Percentiles rank a stretch among this genome's conserved stretches.
Conservation (phyloP, 352 stramenopile species). For the Phytophthora capsici region DNA sequence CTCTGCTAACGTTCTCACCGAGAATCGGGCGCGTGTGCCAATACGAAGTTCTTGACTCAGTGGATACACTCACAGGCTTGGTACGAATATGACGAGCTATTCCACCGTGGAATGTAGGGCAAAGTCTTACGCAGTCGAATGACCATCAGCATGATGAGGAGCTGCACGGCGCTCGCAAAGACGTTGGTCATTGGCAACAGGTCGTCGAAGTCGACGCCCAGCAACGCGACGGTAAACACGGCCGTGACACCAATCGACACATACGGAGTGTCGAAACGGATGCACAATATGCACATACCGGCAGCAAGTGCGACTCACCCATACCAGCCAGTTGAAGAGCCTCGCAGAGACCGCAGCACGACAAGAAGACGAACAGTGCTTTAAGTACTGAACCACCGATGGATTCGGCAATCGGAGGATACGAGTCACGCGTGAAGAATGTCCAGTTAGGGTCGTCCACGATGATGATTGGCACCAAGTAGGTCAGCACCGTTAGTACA, state of each 20-base stretch:
- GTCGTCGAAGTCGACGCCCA: constrained; percentile 58
- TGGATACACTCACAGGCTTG: background rate
- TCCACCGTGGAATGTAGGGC: constrained; percentile 60
- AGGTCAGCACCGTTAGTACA: constrained; percentile 35
- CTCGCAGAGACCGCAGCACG: constrained; percentile 86
- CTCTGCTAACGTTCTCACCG: background rate
- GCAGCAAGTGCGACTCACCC: constrained; percentile 84
- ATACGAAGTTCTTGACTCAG: background rate
- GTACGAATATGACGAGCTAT: background rate
- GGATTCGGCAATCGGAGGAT: constrained; percentile 83
- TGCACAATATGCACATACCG: constrained; percentile 52
- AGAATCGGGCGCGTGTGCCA: background rate
- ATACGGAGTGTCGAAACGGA: constrained; percentile 47
- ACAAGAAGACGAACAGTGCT: constrained; percentile 79
- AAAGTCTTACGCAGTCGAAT: constrained; percentile 82
- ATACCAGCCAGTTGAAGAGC: constrained; percentile 84
- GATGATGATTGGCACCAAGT: constrained; percentile 77
- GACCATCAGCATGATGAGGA: constrained; percentile 91
- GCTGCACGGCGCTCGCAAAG: constrained; percentile 81
- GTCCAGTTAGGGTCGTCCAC: constrained; percentile 67
- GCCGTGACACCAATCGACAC: constrained; percentile 46
- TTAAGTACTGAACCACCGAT: constrained; percentile 86
- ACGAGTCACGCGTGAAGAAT: constrained; percentile 90
- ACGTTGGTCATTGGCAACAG: constrained; percentile 90
- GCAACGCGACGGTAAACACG: constrained; percentile 44